Evolutionary conservation across 2,329 filamentous ascomycete genomes (phyloP).

Genomic region (Sphaceloma murrayae): DNA sequence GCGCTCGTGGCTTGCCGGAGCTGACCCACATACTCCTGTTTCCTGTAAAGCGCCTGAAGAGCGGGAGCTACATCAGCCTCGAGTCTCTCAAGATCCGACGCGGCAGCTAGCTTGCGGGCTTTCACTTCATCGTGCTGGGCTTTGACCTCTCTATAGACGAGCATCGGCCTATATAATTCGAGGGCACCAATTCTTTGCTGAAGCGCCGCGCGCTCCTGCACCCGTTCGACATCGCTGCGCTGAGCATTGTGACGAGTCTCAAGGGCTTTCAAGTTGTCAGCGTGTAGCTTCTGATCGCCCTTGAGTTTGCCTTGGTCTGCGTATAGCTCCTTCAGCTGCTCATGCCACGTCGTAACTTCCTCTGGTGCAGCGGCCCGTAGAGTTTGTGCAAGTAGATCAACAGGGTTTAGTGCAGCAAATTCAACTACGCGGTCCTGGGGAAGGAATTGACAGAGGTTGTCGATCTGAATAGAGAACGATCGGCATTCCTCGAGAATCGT

Average conservation of each 20-base stretch:
- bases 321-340: constrained; percentile 57
- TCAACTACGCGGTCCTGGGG: constrained; percentile 94
- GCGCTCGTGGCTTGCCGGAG: constrained; percentile 48
- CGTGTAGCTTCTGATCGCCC: constrained; percentile 36
- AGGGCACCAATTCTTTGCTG: constrained; percentile 56
- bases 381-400: constrained; percentile 76
- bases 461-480: constrained; percentile 80
- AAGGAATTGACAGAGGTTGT: constrained; percentile 94
- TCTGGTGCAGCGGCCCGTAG: constrained; percentile 77
- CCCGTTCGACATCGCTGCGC: constrained; percentile 71
- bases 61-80: constrained; percentile 57
- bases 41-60: constrained; percentile 57
- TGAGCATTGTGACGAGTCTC: constrained; percentile 65
- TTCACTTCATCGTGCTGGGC: constrained; percentile 45
- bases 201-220: constrained; percentile 64
- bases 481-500: constrained; percentile 58
- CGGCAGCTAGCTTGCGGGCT: constrained; percentile 44
- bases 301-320: constrained; percentile 22
- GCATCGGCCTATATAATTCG: constrained; percentile 54
- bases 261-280: constrained; percentile 56
- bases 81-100: constrained; percentile 50
- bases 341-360: constrained; percentile 71
- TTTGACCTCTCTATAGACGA: constrained; percentile 52
- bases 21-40: constrained; percentile 54
- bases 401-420: constrained; percentile 73